Evolutionary conservation across 352 stramenopile species (phyloP), one percentile per base, ranked within the genome.

Genomic region (Globisporangium echinulatum): DNA sequence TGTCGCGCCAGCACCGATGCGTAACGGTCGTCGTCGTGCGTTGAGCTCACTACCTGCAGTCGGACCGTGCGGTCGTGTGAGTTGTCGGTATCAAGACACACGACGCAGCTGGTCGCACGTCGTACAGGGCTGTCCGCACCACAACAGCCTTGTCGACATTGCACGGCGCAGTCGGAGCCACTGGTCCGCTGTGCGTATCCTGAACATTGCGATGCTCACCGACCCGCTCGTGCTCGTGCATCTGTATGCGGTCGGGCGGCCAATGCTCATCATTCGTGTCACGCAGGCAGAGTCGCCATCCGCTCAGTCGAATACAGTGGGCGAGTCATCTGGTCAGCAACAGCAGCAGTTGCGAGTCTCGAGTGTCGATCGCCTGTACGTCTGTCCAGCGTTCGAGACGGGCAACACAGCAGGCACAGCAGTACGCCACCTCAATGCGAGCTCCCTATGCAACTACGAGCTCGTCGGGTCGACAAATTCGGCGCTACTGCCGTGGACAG

Each of bases 171-270:
- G 61, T 6, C 59, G 52, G 8, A 54, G 59, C 33, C 40, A 71
- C 7, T 71, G 59, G 67, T 70, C 67, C 1, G 54, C 72, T 17
- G 49, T 70, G 4, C 65, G 67, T 1, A 61, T 77, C 49, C 64
- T 60, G 33, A 74, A 77, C 51, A 68, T 77, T 25, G 64, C 53
- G 36, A 48, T 65, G 19, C 64, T 77, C 52, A 69, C 67, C 1
- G 70, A 77, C 13, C 70, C 70, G 14, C 40, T 69, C 40, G 52
- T 55, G 36, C 59, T 74, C 7, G 17, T 68, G 15, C 64, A 48
- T 3, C 13, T 77, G 19, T 68, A 56, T 25, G 40, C 67, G 4
- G 14, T 66, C 5, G 69, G 67, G 0, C 33, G 14, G 1, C 40
- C 47, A 39, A 40, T 77, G 38, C 73, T 61, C 19, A 8, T 77